These are phyloP conservation scores for Penicillium digitatum DNA, from an alignment of 2,329 filamentous ascomycete species.

Conservation along the genomic window DNA sequence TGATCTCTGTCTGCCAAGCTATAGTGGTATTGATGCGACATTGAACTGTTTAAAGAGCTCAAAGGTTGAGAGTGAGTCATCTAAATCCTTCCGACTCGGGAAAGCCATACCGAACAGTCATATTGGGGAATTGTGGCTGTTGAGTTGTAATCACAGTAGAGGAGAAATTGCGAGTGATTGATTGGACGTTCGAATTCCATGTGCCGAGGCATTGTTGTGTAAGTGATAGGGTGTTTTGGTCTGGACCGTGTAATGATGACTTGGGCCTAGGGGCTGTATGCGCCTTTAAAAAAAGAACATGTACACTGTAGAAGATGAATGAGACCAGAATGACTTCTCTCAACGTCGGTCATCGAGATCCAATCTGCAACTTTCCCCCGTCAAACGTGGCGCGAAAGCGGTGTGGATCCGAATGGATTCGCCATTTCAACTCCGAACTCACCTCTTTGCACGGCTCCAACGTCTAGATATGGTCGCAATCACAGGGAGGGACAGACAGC, in stretches of 20 bases:
- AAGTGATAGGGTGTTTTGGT: not conserved
- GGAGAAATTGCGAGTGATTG: not conserved
- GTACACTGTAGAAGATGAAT: no score
- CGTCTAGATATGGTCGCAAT: not conserved
- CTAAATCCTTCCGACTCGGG: not conserved
- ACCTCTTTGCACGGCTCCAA: not conserved
- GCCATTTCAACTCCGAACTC: not conserved
- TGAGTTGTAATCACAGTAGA: not conserved
- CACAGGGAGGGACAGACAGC: not conserved
- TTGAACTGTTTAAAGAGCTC: no score
- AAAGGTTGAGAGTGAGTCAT: not conserved
- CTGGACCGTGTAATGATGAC: not conserved
- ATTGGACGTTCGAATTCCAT: not conserved
- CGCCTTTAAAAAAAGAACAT: not conserved
- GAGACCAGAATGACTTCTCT: no score
- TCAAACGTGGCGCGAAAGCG: not conserved
- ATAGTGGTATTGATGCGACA: no score
- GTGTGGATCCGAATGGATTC: not conserved
- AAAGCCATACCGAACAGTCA: not conserved
- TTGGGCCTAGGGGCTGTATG: not conserved
- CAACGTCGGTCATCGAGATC: not conserved
- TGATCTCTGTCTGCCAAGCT: not conserved
- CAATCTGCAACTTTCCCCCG: not conserved
- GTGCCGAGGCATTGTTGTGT: not conserved
- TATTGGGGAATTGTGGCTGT: not conserved